These are phyloP conservation scores for Paracoccidioides lutzii DNA, from an alignment of 2,329 filamentous ascomycete species.

Conservation along the genomic window DNA sequence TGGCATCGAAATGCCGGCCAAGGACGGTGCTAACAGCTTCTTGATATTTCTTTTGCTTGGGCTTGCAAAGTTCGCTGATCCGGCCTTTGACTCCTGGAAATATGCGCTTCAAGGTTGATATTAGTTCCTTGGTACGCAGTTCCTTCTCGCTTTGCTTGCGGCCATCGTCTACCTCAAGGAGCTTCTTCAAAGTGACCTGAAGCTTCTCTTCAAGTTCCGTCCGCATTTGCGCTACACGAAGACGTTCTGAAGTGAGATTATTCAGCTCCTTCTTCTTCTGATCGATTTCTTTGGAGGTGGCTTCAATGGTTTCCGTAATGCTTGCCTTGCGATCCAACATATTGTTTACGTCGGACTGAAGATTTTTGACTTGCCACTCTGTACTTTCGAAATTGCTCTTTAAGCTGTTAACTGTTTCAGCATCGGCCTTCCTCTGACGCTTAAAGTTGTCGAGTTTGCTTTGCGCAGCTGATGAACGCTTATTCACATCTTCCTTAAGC, in stretches of 20 bases:
- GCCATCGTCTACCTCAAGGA: conserved; percentile 75
- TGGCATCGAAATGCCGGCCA: conserved; percentile 83
- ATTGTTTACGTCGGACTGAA: conserved; percentile 56
- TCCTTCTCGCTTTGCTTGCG: conserved; percentile 78
- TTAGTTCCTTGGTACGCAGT: conserved; percentile 63
- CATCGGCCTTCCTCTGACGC: conserved; percentile 80
- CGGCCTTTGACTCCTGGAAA: conserved; percentile 86
- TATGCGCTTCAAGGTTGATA: conserved; percentile 75
- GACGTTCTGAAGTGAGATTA: conserved; percentile 66
- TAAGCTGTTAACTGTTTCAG: conserved; percentile 78
- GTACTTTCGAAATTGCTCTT: conserved; percentile 76
- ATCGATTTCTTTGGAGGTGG: conserved; percentile 65
- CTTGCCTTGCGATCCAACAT: conserved; percentile 56
- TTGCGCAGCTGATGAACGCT: conserved; percentile 67
- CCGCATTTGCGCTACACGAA: conserved; percentile 65
- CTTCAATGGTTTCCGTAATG: conserved; percentile 50
- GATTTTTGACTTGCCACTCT: conserved; percentile 58
- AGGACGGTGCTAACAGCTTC: conserved; percentile 87
- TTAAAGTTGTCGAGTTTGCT: conserved; percentile 73
- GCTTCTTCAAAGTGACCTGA: conserved; percentile 62
- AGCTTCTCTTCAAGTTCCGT: conserved; percentile 90
- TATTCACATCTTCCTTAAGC: conserved; percentile 72
- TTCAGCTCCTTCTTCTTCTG: conserved; percentile 86
- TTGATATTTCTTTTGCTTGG: conserved; percentile 93
- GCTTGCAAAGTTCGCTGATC: conserved; percentile 81